Conservation (phyloP, 257 asterid species). For the Nicotiana undulata region DNA sequence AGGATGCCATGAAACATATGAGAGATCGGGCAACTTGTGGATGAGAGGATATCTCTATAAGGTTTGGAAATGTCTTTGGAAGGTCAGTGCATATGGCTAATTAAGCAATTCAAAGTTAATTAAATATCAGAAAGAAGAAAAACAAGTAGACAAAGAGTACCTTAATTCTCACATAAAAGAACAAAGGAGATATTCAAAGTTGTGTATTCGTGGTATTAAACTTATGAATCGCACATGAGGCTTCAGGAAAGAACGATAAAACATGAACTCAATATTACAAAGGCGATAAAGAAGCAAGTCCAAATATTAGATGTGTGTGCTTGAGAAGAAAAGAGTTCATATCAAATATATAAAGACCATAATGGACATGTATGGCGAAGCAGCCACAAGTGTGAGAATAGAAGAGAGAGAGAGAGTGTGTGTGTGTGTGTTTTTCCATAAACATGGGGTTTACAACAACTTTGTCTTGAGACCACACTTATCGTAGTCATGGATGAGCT, state of each 20-base stretch:
- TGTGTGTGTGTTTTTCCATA: neutral
- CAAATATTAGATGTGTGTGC: neutral
- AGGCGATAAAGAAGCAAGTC: neutral
- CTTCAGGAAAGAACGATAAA: neutral
- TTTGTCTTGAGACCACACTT: neutral
- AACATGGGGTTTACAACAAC: neutral
- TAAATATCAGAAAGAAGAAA: neutral
- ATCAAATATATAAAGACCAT: neutral
- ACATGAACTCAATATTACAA: neutral
- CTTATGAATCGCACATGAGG: neutral
- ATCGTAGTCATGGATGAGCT: neutral
- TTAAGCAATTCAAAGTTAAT: neutral
- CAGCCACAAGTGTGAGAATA: neutral
- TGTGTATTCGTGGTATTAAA: neutral
- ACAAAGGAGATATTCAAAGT: neutral
- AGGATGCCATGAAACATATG: neutral
- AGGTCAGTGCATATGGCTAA: neutral
- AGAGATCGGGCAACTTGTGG: neutral
- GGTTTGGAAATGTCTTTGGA: neutral
- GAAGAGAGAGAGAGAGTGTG: neutral
- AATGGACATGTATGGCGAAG: neutral
- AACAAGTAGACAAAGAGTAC: neutral
- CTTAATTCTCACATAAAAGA: neutral
- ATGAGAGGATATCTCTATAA: neutral
- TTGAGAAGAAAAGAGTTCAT: neutral